These are phyloP conservation scores for Colletotrichum noveboracense DNA, from an alignment of 2,329 filamentous ascomycete species.

Conservation along the genomic window DNA sequence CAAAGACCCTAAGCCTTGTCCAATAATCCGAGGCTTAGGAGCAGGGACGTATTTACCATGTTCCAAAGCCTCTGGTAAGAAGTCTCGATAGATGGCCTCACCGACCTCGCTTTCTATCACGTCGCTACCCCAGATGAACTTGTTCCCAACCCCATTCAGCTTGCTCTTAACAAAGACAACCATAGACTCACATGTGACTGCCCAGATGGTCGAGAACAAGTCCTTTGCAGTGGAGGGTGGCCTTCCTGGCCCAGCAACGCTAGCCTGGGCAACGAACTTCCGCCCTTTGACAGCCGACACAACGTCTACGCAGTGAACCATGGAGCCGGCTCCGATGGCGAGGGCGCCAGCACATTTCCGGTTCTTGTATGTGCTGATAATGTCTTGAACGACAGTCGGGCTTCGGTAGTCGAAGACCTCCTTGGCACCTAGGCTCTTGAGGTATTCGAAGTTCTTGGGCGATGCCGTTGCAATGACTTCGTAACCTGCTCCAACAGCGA, in stretches of 20 bases:
- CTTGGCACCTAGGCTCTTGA: constrained; percentile 47
- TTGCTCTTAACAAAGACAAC: constrained; percentile 24
- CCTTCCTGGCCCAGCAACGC: background rate
- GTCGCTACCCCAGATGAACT: constrained; percentile 33
- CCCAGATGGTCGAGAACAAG: background rate
- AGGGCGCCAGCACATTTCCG: constrained; percentile 21
- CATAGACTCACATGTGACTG: background rate
- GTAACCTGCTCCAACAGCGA: constrained; percentile 47
- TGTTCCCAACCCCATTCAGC: constrained; percentile 33
- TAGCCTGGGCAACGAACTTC: constrained; percentile 8
- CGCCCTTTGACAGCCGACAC: background rate
- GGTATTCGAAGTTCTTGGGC: constrained; percentile 45
- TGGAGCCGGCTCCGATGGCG: constrained; percentile 4
- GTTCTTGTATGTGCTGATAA: constrained; percentile 34
- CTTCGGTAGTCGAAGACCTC: constrained; percentile 50
- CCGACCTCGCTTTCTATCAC: constrained; percentile 26
- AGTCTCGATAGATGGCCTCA: constrained; percentile 27
- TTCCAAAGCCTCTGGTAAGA: constrained; percentile 26
- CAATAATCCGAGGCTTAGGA: constrained; percentile 26
- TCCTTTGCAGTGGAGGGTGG: background rate
- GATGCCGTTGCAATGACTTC: constrained; percentile 49
- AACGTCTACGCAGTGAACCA: background rate
- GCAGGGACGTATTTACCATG: constrained; percentile 25
- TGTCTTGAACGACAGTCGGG: constrained; percentile 31
- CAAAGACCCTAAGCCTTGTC: constrained; percentile 28